Evolutionary conservation across 179 eudicot species (phyloP).

Genomic region (Corrigiola litoralis): DNA sequence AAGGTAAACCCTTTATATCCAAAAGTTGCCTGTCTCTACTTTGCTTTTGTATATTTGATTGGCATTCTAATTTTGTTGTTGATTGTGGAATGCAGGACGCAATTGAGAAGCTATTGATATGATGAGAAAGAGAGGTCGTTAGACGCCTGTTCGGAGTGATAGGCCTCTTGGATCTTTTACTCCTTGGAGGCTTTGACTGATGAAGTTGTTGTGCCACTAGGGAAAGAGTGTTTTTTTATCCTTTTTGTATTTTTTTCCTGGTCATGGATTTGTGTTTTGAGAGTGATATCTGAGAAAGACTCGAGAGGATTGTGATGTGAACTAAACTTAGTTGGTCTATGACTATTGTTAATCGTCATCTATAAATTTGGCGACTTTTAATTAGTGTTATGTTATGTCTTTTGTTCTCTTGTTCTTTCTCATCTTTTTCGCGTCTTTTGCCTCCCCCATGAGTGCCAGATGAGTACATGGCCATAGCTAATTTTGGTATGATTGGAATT

Average conservation of each 20-base stretch:
- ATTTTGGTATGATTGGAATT: too few species aligned
- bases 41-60: not conserved
- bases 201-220: slow-evolving; percentile 37
- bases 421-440: too few species aligned
- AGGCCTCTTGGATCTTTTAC: slow-evolving; percentile 46
- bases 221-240: slow-evolving; percentile 9
- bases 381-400: not conserved
- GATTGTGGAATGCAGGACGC: slow-evolving; percentile 59
- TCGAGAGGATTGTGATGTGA: slow-evolving; percentile 13
- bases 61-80: not conserved
- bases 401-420: not conserved
- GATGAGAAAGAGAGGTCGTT: slow-evolving; percentile 12
- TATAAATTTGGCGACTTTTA: not conserved
- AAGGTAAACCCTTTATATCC: slow-evolving; percentile 40
- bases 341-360: slow-evolving; percentile 9
- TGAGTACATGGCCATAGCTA: too few species aligned
- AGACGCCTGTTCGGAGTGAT: slow-evolving; percentile 56
- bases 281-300: not conserved
- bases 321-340: slow-evolving; percentile 10
- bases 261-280: slow-evolving; percentile 8
- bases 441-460: too few species aligned
- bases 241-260: not conserved
- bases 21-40: too few species aligned
- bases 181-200: slow-evolving; percentile 58
- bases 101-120: slow-evolving; percentile 91